Conservation (phyloP, 345 rosid species). For the Dipteronia dyeriana region DNA sequence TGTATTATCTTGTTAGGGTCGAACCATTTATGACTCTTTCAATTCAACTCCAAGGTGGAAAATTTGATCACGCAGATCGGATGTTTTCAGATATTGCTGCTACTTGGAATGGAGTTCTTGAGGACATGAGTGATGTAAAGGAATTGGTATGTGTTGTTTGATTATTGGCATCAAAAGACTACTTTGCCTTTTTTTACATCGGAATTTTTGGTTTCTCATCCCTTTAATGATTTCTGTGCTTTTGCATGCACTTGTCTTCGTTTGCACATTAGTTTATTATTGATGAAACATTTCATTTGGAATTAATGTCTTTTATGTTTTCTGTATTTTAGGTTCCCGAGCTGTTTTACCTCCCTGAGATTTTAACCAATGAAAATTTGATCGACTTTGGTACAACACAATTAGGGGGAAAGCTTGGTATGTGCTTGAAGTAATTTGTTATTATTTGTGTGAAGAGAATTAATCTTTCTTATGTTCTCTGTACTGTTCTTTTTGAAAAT, state of each 20-base stretch:
- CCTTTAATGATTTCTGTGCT: neutral
- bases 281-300: constrained; percentile 18
- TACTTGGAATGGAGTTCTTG: constrained; percentile 96
- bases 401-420: constrained; percentile 91
- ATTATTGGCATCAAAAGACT: constrained; percentile 12
- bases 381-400: constrained; percentile 93
- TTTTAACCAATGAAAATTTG: constrained; percentile 83
- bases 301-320: constrained; percentile 15
- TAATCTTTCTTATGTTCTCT: constrained; percentile 16
- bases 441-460: constrained; percentile 17
- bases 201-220: constrained; percentile 10
- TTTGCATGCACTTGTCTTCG: constrained; percentile 9
- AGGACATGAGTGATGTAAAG: constrained; percentile 99
- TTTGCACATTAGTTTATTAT: constrained; percentile 16
- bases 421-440: constrained; percentile 26
- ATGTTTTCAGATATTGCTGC: constrained; percentile 90
- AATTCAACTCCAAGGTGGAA: constrained; percentile 98
- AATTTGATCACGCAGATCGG: constrained; percentile 97
- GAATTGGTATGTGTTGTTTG: constrained; percentile 72
- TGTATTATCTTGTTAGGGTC: constrained; percentile 90
- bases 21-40: constrained; percentile 97
- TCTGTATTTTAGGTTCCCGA: constrained; percentile 76
- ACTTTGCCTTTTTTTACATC: neutral
- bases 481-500: constrained; percentile 16
- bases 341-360: constrained; percentile 95